phyloP scores from a whole-genome alignment of 2,329 filamentous ascomycete genomes.

The Fusarium subtropicale region DNA sequence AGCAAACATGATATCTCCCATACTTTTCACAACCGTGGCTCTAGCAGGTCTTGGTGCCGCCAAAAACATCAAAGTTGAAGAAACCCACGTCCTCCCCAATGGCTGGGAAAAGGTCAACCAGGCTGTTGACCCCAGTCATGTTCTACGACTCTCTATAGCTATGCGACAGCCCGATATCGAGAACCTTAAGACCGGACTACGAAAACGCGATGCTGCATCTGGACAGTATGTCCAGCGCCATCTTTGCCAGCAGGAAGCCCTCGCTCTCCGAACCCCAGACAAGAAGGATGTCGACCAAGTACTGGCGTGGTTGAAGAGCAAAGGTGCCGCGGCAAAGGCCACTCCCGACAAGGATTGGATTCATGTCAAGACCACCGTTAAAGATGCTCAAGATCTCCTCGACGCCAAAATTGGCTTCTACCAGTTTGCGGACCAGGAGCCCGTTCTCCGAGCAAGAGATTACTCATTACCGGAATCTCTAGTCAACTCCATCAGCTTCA shows the following conservation, averaged over 20 bases:
- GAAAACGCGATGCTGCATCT: conserved; percentile 22
- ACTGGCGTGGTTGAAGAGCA: conserved; percentile 56
- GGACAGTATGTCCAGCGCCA: conserved; percentile 40
- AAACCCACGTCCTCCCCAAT: conserved; percentile 44
- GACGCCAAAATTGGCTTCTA: conserved; percentile 57
- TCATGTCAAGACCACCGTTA: conserved; percentile 56
- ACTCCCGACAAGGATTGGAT: conserved; percentile 56
- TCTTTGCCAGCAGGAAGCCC: conserved; percentile 54
- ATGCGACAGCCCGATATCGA: conserved; percentile 50
- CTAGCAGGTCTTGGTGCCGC: conserved; percentile 43
- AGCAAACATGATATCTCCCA: conserved; percentile 33
- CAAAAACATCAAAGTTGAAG: conserved; percentile 45
- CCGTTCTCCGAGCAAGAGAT: conserved; percentile 57
- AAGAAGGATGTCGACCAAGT: conserved; percentile 53
- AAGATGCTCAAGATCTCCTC: conserved; percentile 55
- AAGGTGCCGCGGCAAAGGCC: conserved; percentile 51
- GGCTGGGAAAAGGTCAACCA: conserved; percentile 49
- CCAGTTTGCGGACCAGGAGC: conserved; percentile 52
- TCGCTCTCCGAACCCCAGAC: conserved; percentile 52
- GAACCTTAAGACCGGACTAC: conserved; percentile 44
- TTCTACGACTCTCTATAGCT: conserved; percentile 50
- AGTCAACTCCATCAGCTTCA: conserved; percentile 56
- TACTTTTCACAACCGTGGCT: conserved; percentile 31
- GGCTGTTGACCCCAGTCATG: conserved; percentile 40
- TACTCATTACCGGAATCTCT: conserved; percentile 59